phyloP scores from a whole-genome alignment of 2,329 filamentous ascomycete species.

The Neonectria faginata region DNA sequence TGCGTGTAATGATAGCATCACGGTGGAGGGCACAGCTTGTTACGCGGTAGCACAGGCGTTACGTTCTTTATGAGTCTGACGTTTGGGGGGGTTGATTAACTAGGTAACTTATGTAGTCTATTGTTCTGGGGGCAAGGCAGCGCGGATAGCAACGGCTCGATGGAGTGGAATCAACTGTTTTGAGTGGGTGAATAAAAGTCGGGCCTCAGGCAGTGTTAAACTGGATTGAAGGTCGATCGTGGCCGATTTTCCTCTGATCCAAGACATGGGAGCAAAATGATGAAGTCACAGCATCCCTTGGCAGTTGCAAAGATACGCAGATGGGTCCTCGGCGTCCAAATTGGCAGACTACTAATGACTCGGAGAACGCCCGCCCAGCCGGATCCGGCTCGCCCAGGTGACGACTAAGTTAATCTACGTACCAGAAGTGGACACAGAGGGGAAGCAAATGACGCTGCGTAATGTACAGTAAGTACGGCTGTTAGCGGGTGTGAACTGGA shows the following conservation, averaged over 20 bases:
- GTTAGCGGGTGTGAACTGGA: neutral
- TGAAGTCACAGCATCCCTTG: conserved; percentile 14
- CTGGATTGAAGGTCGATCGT: too few relatives aligned
- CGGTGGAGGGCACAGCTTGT: conserved; percentile 11
- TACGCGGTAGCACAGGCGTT: conserved; percentile 2
- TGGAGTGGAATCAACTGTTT: neutral
- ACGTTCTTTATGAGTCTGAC: neutral
- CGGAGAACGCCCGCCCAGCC: neutral
- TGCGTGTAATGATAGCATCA: conserved; percentile 21
- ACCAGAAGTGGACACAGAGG: neutral
- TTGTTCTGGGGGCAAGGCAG: neutral
- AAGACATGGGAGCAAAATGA: neutral
- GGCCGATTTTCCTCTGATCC: neutral
- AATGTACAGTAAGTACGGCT: neutral
- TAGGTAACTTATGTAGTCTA: too few relatives aligned
- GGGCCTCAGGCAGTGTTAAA: neutral
- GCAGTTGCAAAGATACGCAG: neutral
- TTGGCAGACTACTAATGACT: neutral
- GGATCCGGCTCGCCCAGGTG: neutral
- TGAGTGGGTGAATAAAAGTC: neutral
- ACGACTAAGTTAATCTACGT: neutral
- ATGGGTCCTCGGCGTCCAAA: neutral
- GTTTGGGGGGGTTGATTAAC: neutral
- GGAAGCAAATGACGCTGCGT: conserved; percentile 2
- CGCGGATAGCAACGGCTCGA: neutral